phyloP scores from a whole-genome alignment of 306 rosid genomes.

The Vachellia collinsii region DNA sequence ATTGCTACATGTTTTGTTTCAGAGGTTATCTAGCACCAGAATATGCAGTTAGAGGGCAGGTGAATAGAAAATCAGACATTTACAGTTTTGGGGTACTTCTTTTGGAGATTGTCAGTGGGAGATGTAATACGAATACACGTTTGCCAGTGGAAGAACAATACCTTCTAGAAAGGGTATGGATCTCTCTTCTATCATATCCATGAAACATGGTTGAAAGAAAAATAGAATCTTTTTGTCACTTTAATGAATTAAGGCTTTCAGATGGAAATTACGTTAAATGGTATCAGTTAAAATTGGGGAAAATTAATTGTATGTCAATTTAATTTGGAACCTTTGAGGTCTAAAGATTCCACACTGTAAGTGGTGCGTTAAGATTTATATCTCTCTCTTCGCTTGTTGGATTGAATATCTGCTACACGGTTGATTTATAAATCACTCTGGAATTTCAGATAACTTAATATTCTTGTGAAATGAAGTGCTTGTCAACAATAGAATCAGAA shows the following conservation, averaged over 20 bases:
- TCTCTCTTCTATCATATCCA: constrained; percentile 25
- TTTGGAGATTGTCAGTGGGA: constrained; percentile 85
- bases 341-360: neutral
- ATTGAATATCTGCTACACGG: neutral
- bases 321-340: neutral
- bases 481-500: neutral
- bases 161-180: constrained; percentile 84
- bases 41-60: constrained; percentile 83
- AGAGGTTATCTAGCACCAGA: constrained; percentile 99
- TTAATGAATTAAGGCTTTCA: neutral
- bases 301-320: neutral
- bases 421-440: neutral
- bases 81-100: constrained; percentile 95
- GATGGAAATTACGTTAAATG: neutral
- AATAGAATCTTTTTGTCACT: neutral
- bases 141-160: constrained; percentile 77
- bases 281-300: neutral
- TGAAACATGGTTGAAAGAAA: neutral
- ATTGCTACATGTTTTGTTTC: constrained; percentile 37
- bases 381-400: neutral
- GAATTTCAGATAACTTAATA: neutral
- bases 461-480: neutral
- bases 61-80: constrained; percentile 84
- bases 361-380: neutral
- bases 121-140: constrained; percentile 71